phyloP scores from a whole-genome alignment of 805 yeast species.

The Zygoascus biomembranicola region DNA sequence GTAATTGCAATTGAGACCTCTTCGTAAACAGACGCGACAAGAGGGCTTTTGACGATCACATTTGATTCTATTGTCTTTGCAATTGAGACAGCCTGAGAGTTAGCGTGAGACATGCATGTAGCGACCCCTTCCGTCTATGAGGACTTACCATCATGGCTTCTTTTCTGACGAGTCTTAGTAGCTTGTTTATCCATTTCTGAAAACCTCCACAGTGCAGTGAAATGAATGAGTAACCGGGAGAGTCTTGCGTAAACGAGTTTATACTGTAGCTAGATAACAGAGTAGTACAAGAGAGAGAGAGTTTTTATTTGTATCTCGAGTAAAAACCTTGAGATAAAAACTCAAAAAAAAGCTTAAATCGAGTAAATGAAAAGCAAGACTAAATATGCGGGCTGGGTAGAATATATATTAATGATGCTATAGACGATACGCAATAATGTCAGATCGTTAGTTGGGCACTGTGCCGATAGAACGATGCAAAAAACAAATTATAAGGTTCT shows the following conservation, averaged over 20 bases:
- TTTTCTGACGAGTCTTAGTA: not conserved
- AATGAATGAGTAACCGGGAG: too few relatives aligned
- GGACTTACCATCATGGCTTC: not conserved
- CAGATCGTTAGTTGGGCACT: not conserved
- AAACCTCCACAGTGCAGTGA: too few relatives aligned
- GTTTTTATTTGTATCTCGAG: not conserved
- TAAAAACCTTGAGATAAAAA: not conserved
- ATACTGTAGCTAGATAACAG: too few relatives aligned
- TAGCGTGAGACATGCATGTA: not conserved
- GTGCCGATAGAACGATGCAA: not conserved
- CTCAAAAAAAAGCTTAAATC: not conserved
- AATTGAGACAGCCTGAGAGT: constrained; percentile 2
- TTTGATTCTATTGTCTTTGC: not conserved
- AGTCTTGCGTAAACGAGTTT: too few relatives aligned
- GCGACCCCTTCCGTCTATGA: not conserved
- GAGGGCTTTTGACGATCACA: constrained; percentile 1
- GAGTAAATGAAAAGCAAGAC: not conserved
- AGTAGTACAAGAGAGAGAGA: too few relatives aligned
- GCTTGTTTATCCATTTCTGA: not conserved
- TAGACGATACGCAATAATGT: not conserved
- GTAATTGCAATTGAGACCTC: not conserved
- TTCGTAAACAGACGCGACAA: not conserved
- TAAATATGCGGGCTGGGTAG: not conserved
- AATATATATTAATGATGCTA: not conserved
- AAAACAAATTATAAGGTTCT: not conserved